Evolutionary conservation across 495 filamentous ascomycete species (phyloP).

Genomic region (Penicillium canariense): DNA sequence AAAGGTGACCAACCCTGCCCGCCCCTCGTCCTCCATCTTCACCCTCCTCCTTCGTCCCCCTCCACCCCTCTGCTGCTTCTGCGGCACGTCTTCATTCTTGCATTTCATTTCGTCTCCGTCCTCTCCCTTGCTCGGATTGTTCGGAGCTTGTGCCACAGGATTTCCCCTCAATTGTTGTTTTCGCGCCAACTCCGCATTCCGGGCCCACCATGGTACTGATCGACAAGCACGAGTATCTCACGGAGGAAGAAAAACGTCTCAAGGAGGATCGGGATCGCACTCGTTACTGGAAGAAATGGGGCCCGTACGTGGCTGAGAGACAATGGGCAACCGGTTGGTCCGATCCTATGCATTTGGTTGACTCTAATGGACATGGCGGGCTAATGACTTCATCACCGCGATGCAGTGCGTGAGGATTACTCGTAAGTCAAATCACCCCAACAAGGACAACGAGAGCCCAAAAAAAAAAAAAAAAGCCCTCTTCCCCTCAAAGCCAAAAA

Average conservation of each 20-base stretch:
- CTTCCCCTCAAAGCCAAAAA: not conserved
- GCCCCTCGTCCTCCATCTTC: not conserved
- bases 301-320: slow-evolving; percentile 59
- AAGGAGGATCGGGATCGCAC: slow-evolving; percentile 69
- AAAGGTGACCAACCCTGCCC: not conserved
- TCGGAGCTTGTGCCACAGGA: not conserved
- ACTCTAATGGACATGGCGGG: slow-evolving; percentile 8
- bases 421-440: slow-evolving; percentile 55
- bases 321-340: slow-evolving; percentile 84
- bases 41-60: not conserved
- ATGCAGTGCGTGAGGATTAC: slow-evolving; percentile 89
- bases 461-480: not conserved
- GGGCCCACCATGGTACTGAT: slow-evolving; percentile 72
- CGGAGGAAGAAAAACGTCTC: slow-evolving; percentile 83
- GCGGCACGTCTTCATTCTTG: not conserved
- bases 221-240: slow-evolving; percentile 78
- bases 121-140: not conserved
- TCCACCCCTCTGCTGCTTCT: slow-evolving; percentile 1
- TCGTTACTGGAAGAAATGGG: slow-evolving; percentile 93
- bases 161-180: not conserved
- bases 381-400: slow-evolving; percentile 25
- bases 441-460: not conserved
- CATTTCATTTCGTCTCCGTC: slow-evolving; percentile 6
- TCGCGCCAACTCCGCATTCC: not conserved
- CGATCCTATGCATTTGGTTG: slow-evolving; percentile 2